Percentiles rank a stretch among this genome's conserved stretches.
Conservation (phyloP, 768 basidiomycete species). For the Mycena chlorophos region DNA sequence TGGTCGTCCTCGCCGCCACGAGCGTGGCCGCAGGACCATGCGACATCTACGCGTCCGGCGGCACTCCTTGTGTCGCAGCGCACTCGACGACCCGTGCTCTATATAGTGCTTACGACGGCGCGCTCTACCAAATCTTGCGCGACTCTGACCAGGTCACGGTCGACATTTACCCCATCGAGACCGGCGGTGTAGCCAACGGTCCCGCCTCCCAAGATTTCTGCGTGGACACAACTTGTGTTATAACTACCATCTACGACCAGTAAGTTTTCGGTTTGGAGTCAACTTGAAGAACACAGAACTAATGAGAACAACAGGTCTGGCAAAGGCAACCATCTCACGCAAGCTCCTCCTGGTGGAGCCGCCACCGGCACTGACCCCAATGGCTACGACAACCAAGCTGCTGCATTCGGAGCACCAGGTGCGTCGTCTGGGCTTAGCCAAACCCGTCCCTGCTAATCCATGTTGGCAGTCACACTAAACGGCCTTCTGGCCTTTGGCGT, state of each 20-base stretch:
- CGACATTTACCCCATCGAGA: constrained; percentile 10
- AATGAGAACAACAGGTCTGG: constrained; percentile 1
- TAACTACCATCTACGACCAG: constrained; percentile 21
- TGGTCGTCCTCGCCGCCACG: constrained; percentile 10
- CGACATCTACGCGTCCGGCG: constrained; percentile 19
- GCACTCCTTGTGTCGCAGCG: constrained; percentile 15
- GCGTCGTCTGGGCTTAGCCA: too few species aligned
- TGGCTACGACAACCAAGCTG: constrained; percentile 12
- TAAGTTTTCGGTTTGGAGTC: too few species aligned
- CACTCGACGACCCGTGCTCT: constrained; percentile 10
- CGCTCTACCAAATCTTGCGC: constrained; percentile 19
- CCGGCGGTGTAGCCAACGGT: constrained; percentile 20
- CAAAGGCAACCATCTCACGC: constrained; percentile 12
- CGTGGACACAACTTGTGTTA: constrained; percentile 10
- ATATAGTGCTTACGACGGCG: constrained; percentile 9
- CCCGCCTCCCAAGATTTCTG: constrained; percentile 15
- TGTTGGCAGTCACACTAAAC: constrained; percentile 17
- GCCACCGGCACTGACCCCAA: constrained; percentile 1
- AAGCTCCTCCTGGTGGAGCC: constrained; percentile 9
- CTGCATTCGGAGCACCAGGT: constrained; percentile 13
- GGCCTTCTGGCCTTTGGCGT: constrained; percentile 16
- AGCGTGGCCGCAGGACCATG: constrained; percentile 9
- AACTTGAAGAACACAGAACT: too few species aligned
- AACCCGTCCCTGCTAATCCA: too few species aligned
- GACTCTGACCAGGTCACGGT: constrained; percentile 12